Evolutionary conservation across 768 basidiomycete species (phyloP), one percentile per base, ranked within the genome.

Genomic region (Agaricus sinodeliciosus): DNA sequence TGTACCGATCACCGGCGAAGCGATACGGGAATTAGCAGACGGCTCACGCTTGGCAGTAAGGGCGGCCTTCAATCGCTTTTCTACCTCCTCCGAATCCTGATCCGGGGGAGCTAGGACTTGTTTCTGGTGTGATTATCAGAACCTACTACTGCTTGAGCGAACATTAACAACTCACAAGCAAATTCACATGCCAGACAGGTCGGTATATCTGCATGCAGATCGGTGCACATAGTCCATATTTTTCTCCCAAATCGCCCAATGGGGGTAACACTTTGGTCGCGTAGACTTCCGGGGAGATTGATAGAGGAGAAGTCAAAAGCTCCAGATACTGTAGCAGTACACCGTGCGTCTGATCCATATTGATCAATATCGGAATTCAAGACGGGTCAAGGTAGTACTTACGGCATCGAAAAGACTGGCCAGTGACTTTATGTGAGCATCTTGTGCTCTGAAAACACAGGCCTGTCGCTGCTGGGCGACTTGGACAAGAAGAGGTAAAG

Each of bases 201-300:
- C 96, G 82, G 36, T 91, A 79, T 53, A 98, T 86, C 63, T 94
- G 92, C 90, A 98, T 96, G 49, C 93, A 91, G 51, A 96, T 85
- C 11, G 89, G 81, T 35, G 88, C 82, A 54, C 84, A 82, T 42
- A 99, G 81, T 6, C 87, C 89, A 67, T 87, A 98, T 36, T 76
- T 74, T 48, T 78, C 73, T 48, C 84, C 84, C 8, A 98, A 77
- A 26, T 90, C 86, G 1, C 71, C 69, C 9, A 96, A 71, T 15
- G 88, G 70, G 4, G 95, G 94, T 5, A 94, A 69, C 19, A 91
- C 72, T 60, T 78, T 81, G 40, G 76, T 76, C 15, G 84, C 80
- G 61, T 94, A 94, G 50, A 90, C 87, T 51, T 84, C 76, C 0
- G 85, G 69, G 13, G 79, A 63, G 18, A 95, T 70, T 9, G 87